Conservation (phyloP, 2,329 filamentous ascomycete species). For the Fusarium lyarnte region DNA sequence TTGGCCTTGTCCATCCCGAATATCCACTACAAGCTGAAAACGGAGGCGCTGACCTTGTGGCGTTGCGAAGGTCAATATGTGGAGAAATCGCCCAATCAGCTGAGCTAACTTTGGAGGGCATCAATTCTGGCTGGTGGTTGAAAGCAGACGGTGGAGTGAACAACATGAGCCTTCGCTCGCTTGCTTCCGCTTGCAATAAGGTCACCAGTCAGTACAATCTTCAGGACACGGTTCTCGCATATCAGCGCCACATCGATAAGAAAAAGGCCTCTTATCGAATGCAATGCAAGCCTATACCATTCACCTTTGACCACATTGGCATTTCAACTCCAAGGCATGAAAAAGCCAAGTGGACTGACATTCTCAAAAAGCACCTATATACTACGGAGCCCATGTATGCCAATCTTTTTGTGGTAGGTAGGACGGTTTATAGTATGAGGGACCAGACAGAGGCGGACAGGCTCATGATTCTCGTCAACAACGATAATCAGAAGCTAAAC, state of each 20-base stretch:
- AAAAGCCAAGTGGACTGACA: background rate
- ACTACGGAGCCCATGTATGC: background rate
- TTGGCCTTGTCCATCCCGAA: background rate
- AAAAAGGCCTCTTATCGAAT: background rate
- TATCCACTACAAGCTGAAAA: background rate
- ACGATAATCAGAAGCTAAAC: background rate
- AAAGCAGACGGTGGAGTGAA: fast-evolving
- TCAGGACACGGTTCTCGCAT: background rate
- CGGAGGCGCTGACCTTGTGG: background rate
- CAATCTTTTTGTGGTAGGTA: background rate
- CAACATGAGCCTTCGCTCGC: fast-evolving
- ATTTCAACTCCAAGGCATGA: background rate
- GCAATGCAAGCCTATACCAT: background rate
- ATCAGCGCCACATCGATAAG: background rate
- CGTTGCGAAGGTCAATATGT: background rate
- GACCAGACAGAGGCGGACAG: background rate
- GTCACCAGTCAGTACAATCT: background rate
- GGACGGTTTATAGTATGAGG: background rate
- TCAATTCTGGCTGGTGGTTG: background rate
- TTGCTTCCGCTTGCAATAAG: fast-evolving
- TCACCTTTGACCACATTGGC: background rate
- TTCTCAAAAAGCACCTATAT: fast-evolving
- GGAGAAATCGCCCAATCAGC: background rate
- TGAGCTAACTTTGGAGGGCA: background rate
- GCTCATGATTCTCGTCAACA: background rate